Conservation (phyloP, 73 alveolate genomes). For the Stentor roeselii region DNA sequence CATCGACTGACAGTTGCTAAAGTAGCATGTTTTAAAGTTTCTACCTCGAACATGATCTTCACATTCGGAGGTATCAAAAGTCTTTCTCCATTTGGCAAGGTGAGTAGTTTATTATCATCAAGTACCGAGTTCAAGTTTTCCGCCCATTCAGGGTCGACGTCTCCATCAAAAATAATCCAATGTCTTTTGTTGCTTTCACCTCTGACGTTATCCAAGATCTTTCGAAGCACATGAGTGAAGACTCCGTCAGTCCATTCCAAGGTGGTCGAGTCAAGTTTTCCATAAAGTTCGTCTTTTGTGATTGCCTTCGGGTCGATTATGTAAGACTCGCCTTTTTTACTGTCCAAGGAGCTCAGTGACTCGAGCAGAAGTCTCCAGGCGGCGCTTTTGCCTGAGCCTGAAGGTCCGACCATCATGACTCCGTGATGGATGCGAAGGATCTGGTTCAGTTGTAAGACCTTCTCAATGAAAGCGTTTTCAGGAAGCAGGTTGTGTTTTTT, state of each 20-base stretch:
- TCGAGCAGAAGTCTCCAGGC: slow-evolving; percentile 99
- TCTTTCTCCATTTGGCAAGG: slow-evolving; percentile 99
- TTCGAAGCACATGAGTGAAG: slow-evolving; percentile 94
- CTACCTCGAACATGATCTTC: slow-evolving; percentile 99
- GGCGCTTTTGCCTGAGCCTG: slow-evolving; percentile 96
- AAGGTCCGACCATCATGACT: slow-evolving; percentile 99
- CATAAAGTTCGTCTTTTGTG: slow-evolving; percentile 97
- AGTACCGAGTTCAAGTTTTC: slow-evolving; percentile 98
- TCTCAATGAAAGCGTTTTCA: slow-evolving; percentile 81
- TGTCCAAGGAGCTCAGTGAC: slow-evolving; percentile 91
- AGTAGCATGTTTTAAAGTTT: slow-evolving; percentile 98
- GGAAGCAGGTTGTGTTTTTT: slow-evolving; percentile 74
- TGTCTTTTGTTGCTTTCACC: slow-evolving; percentile 96
- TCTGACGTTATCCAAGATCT: slow-evolving; percentile 91
- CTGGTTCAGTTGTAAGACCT: slow-evolving; percentile 84
- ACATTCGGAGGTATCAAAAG: slow-evolving; percentile 98
- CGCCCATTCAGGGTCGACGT: slow-evolving; percentile 99
- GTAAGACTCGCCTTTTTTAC: slow-evolving; percentile 94
- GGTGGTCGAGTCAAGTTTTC: slow-evolving; percentile 98
- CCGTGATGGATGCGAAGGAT: slow-evolving; percentile 94
- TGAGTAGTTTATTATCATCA: slow-evolving; percentile 98
- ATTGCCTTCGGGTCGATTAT: slow-evolving; percentile 99
- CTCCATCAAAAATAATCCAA: slow-evolving; percentile 99
- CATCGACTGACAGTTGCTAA: slow-evolving; percentile 99
- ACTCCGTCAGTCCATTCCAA: slow-evolving; percentile 99